phyloP scores from a whole-genome alignment of 352 stramenopile species.

The Phytophthora rubi region DNA sequence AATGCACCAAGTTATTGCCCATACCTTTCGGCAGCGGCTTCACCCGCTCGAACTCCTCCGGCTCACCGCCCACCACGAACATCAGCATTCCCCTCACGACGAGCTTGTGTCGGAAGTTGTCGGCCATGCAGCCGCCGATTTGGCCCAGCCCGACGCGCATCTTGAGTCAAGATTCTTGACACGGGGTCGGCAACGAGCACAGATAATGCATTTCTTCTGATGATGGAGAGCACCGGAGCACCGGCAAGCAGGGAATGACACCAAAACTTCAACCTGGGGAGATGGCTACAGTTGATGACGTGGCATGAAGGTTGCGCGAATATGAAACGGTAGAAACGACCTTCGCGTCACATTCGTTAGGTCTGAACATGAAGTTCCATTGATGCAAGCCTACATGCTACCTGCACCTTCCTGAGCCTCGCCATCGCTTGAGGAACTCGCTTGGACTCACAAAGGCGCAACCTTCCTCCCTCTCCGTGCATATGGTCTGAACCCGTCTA shows the following conservation, averaged over 20 bases:
- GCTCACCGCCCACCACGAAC: conserved; percentile 96
- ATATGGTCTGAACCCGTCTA: conserved; percentile 10
- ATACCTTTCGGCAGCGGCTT: conserved; percentile 91
- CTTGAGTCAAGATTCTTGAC: conserved; percentile 17
- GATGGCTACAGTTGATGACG: conserved; percentile 2
- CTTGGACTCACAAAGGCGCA: not conserved
- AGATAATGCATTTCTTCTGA: not conserved
- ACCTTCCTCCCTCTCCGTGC: not conserved
- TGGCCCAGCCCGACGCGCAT: conserved; percentile 89
- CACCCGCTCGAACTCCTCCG: conserved; percentile 66
- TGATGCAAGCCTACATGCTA: not conserved
- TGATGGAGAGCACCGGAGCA: not conserved
- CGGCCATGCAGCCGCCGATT: conserved; percentile 95
- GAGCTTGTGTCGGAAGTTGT: conserved; percentile 88
- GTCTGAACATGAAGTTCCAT: conserved; percentile 1
- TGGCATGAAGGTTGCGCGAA: conserved; percentile 1
- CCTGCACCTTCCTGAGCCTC: not conserved
- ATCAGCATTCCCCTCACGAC: conserved; percentile 95
- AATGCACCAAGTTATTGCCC: conserved; percentile 95
- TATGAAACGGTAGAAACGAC: not conserved
- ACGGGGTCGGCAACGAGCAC: conserved; percentile 13
- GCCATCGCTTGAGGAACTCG: not conserved
- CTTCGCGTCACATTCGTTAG: not conserved
- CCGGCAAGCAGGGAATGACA: not conserved
- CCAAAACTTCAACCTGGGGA: not conserved